Conservation (phyloP, 805 yeast species). For the Yarrowia sp. region DNA sequence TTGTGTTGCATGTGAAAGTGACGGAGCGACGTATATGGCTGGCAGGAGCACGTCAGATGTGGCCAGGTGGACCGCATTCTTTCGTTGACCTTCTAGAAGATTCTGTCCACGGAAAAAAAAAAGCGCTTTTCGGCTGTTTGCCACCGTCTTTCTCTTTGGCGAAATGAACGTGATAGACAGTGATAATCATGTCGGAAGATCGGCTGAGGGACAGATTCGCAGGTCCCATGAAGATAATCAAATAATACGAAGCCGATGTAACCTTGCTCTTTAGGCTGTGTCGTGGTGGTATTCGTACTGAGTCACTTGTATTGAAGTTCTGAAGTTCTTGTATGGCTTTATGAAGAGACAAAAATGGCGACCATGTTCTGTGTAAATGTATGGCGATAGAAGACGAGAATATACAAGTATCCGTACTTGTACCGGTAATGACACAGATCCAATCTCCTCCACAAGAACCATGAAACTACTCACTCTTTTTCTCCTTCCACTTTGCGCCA, state of each 20-base stretch:
- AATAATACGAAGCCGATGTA: background rate
- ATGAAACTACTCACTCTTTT: background rate
- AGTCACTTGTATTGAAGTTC: too few relatives aligned
- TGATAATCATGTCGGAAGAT: background rate
- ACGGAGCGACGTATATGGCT: background rate
- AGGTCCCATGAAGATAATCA: background rate
- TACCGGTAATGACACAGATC: too few relatives aligned
- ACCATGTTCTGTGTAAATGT: too few relatives aligned
- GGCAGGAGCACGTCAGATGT: background rate
- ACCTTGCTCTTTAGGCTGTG: conserved; percentile 10
- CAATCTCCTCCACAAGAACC: background rate
- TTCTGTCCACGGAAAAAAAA: too few relatives aligned
- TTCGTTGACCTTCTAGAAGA: too few relatives aligned
- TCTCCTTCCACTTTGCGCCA: background rate
- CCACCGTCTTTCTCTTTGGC: background rate
- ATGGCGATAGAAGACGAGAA: too few relatives aligned
- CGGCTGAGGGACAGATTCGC: background rate
- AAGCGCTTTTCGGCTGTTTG: too few relatives aligned
- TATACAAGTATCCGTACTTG: too few relatives aligned
- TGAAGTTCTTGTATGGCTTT: too few relatives aligned
- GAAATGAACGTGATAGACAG: background rate
- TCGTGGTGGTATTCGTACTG: background rate
- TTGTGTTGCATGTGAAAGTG: background rate
- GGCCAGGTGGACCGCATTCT: too few relatives aligned
- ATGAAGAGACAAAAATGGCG: too few relatives aligned